Evolutionary conservation across 1,284 basidiomycete genomes (phyloP).

Genomic region (Sparassis latifolia): DNA sequence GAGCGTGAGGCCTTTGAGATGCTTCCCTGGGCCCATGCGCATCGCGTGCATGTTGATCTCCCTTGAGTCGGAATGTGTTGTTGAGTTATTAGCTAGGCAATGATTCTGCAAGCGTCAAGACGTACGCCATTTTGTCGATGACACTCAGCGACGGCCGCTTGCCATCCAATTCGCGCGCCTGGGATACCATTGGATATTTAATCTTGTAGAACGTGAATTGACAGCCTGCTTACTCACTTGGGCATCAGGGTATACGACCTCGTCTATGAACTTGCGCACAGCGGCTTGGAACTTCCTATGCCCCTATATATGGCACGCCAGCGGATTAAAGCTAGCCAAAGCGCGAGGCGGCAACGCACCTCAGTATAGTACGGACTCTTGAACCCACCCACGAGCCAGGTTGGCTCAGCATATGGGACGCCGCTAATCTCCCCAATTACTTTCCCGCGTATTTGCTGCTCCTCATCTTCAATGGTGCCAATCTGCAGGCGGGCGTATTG

Average conservation of each 20-base stretch:
- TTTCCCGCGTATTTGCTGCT: constrained; percentile 46
- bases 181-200: constrained; percentile 2
- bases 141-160: constrained; percentile 63
- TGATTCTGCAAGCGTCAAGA: constrained; percentile 5
- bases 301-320: constrained; percentile 25
- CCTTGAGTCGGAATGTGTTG: constrained; percentile 25
- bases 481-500: constrained; percentile 69
- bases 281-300: constrained; percentile 44
- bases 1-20: constrained; percentile 76
- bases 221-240: constrained; percentile 19
- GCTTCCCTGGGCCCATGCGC: constrained; percentile 84
- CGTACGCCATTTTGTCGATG: constrained; percentile 66
- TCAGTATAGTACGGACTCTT: constrained; percentile 72
- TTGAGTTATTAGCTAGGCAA: neutral
- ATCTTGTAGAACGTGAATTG: too few species aligned
- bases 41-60: constrained; percentile 78
- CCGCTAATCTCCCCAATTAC: constrained; percentile 46
- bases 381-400: constrained; percentile 67
- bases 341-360: constrained; percentile 27
- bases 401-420: constrained; percentile 79
- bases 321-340: neutral
- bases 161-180: constrained; percentile 71
- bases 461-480: constrained; percentile 64
- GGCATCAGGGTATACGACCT: constrained; percentile 46
- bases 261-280: constrained; percentile 43